Conservation (phyloP, 2,329 filamentous ascomycete genomes). For the Aspergillus carbonarius region DNA sequence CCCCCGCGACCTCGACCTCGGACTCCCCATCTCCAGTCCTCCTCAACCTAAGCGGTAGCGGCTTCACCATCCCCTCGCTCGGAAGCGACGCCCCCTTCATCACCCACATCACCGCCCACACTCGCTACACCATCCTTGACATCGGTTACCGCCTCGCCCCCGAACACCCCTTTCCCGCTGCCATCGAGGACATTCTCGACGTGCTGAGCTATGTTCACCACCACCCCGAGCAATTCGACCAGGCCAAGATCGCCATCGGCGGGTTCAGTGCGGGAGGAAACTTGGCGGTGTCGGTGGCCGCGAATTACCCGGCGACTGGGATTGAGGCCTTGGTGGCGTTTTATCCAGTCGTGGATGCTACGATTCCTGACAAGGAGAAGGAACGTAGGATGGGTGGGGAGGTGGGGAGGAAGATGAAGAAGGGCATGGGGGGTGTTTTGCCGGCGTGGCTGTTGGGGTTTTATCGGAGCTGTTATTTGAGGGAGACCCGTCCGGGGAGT, state of each 20-base stretch:
- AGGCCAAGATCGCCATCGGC: conserved; percentile 29
- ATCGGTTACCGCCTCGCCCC: conserved; percentile 40
- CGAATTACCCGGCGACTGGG: conserved; percentile 16
- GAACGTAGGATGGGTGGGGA: background rate
- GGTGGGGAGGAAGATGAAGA: background rate
- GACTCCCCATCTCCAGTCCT: conserved; percentile 19
- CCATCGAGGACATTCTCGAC: conserved; percentile 39
- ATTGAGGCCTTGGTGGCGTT: conserved; percentile 30
- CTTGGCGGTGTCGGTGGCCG: conserved; percentile 23
- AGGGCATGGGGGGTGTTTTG: conserved; percentile 1
- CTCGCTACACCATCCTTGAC: conserved; percentile 35
- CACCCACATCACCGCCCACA: conserved; percentile 20
- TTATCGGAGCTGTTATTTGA: conserved; percentile 29
- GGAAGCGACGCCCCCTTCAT: conserved; percentile 31
- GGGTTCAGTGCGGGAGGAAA: conserved; percentile 46
- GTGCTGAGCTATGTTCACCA: conserved; percentile 31
- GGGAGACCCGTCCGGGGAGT: background rate
- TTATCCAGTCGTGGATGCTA: conserved; percentile 28
- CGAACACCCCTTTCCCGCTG: conserved; percentile 40
- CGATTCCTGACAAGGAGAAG: background rate
- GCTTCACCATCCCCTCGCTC: conserved; percentile 30
- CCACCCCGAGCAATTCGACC: conserved; percentile 33
- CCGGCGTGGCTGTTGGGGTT: conserved; percentile 20
- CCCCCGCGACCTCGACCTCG: background rate
- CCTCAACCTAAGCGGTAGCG: conserved; percentile 33